Percentiles rank a stretch among this genome's conserved stretches.
These are phyloP conservation scores for Seiridium unicorne DNA, from an alignment of 2,329 filamentous ascomycete species.

Conservation along the genomic window DNA sequence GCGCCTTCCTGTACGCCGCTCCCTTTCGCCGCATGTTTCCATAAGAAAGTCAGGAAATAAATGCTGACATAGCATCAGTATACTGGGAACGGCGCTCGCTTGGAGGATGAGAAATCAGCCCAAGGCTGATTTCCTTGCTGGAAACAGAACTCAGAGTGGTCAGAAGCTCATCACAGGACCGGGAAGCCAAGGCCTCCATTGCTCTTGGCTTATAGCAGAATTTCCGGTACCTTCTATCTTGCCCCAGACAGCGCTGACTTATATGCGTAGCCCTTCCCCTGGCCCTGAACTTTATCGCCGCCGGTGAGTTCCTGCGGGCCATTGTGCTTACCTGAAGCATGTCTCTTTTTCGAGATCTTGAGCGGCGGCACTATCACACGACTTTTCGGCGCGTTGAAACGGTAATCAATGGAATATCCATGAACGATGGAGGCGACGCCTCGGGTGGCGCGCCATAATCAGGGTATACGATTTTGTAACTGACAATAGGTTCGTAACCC, in stretches of 20 bases:
- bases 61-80: slow-evolving; percentile 35
- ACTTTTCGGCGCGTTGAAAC: background rate
- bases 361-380: slow-evolving; percentile 58
- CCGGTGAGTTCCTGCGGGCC: slow-evolving; percentile 69
- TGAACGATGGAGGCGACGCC: background rate
- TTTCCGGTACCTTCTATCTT: background rate
- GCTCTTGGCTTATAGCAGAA: background rate
- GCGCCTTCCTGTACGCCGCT: slow-evolving; percentile 65
- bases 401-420: background rate
- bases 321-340: slow-evolving; percentile 23
- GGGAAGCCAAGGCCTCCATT: background rate
- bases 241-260: slow-evolving; percentile 26
- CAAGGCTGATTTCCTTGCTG: slow-evolving; percentile 70
- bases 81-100: slow-evolving; percentile 60
- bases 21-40: background rate
- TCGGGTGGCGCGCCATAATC: slow-evolving; percentile 11
- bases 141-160: slow-evolving; percentile 84
- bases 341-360: slow-evolving; percentile 41
- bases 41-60: background rate
- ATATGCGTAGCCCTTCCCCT: slow-evolving; percentile 65
- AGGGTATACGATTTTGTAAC: slow-evolving; percentile 15
- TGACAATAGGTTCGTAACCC: slow-evolving; percentile 44
- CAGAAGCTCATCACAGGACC: slow-evolving; percentile 35
- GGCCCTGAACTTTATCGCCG: slow-evolving; percentile 87
- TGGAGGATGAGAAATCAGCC: slow-evolving; percentile 61